Conservation (phyloP, 2,329 filamentous ascomycete species). For the Fusarium nematophilum region DNA sequence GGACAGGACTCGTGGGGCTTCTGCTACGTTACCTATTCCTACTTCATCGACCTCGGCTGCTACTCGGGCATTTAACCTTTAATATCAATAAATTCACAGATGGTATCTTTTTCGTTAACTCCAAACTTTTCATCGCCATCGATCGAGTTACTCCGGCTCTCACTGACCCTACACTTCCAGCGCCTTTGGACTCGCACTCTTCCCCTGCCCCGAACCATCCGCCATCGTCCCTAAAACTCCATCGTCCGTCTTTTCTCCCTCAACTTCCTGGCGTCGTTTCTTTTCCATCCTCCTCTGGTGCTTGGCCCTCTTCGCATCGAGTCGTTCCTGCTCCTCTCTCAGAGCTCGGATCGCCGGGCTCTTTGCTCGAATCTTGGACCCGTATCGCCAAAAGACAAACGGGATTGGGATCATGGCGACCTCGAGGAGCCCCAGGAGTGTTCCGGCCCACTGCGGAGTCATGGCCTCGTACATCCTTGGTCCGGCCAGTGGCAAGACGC, state of each 20-base stretch:
- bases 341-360: slow-evolving; percentile 61
- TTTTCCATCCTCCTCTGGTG: slow-evolving; percentile 41
- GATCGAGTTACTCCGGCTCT: not conserved
- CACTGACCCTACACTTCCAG: not conserved
- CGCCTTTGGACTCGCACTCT: not conserved
- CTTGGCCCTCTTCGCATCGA: slow-evolving; percentile 48
- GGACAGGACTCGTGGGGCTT: too few species aligned
- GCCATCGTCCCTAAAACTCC: slow-evolving; percentile 20
- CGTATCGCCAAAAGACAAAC: slow-evolving; percentile 78
- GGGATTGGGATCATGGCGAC: slow-evolving; percentile 82
- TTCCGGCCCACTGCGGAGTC: slow-evolving; percentile 82
- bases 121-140: not conserved
- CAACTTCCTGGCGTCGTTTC: slow-evolving; percentile 16
- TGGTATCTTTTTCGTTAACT: not conserved
- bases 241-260: slow-evolving; percentile 1
- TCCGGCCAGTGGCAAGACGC: slow-evolving; percentile 80
- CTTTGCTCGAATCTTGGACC: slow-evolving; percentile 62
- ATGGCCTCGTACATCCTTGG: slow-evolving; percentile 76
- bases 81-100: too few species aligned
- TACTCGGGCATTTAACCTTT: too few species aligned
- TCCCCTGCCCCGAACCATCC: slow-evolving; percentile 1
- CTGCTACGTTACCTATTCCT: too few species aligned
- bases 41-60: too few species aligned
- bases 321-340: slow-evolving; percentile 56
- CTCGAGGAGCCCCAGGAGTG: slow-evolving; percentile 78